A percentile compares a stretch with the other conserved stretches of the same genome.
These are phyloP conservation scores for Tephrocybe sp. DNA, from an alignment of 768 basidiomycete genomes.

Conservation along the genomic window DNA sequence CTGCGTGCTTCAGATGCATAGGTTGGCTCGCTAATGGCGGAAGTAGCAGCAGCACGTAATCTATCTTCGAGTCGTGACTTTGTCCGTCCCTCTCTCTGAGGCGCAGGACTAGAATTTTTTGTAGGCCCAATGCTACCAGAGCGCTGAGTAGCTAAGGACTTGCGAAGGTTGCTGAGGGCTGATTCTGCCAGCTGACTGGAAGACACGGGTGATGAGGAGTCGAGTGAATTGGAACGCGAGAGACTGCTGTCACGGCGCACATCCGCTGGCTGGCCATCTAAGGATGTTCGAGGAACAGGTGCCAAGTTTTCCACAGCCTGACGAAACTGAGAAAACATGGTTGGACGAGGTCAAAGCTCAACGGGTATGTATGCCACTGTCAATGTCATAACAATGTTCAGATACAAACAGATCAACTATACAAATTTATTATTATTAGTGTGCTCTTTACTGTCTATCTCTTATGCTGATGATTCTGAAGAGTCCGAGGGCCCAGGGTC, in stretches of 20 bases:
- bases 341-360: not conserved
- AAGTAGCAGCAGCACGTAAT: slow-evolving; percentile 59
- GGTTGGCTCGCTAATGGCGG: slow-evolving; percentile 56
- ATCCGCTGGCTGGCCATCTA: slow-evolving; percentile 24
- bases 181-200: slow-evolving; percentile 60
- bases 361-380: too few species aligned
- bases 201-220: slow-evolving; percentile 34
- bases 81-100: slow-evolving; percentile 20
- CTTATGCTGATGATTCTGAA: not conserved
- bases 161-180: slow-evolving; percentile 58
- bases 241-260: slow-evolving; percentile 15
- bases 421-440: not conserved
- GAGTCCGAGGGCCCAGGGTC: slow-evolving; percentile 33
- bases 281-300: slow-evolving; percentile 40
- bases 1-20: slow-evolving; percentile 36
- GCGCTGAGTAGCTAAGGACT: slow-evolving; percentile 56
- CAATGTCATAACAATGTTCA: not conserved
- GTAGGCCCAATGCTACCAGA: slow-evolving; percentile 34
- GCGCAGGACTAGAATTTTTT: slow-evolving; percentile 13
- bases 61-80: slow-evolving; percentile 75
- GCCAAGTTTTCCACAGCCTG: slow-evolving; percentile 73
- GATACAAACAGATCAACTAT: slow-evolving; percentile 4
- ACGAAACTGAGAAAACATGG: slow-evolving; percentile 74
- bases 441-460: not conserved
- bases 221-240: slow-evolving; percentile 36